Evolutionary conservation across 768 basidiomycete species (phyloP), one percentile per base, ranked within the genome.

Genomic region (Filobasidium floriforme): DNA sequence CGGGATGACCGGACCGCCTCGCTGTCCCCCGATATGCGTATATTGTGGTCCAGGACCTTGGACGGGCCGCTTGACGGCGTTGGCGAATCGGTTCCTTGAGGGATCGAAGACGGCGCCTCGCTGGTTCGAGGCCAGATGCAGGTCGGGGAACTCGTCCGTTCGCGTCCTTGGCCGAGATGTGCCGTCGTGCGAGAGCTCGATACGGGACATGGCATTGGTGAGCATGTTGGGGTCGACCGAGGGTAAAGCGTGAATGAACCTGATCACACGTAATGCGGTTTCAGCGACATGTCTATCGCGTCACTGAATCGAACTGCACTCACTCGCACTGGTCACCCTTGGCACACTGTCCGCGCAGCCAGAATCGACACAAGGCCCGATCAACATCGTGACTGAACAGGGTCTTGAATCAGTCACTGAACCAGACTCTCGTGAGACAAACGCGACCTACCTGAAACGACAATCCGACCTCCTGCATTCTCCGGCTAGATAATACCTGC

Each of bases 401-500:
- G 32, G 32, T 37, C 4, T 9, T 9, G n/a, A 63, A 62, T 59
- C 63, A 46, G 60, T n/a, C 29, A 61, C 64, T 37, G 63, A 49
- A 5, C 19, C 55, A 11, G 24, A 59, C n/a, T 22, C 22, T 4
- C 26, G 15, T 28, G 15, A 26, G 28, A 14, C 29, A 40, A 7
- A 49, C 18, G 61, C 26, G 28, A 75, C 85, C 70, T 71, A 94
- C 94, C 92, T 97, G 82, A 98, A 99, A 65, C 94, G 86, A 80
- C 96, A 98, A 80, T 99, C 96, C 51, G 92, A 90, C 57, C 96
- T 81, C 66, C 97, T 81, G 75, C 96, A 99, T 79, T 97, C 93
- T 18, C 96, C 96, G 7, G 91, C 90, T 28, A 99, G 84, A 80
- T 92, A 99, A 77, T 98, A 98, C 63, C 96, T 83, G 79, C 96